Conservation (phyloP, 2,329 filamentous ascomycete genomes). For the Sporothrix brasiliensis region DNA sequence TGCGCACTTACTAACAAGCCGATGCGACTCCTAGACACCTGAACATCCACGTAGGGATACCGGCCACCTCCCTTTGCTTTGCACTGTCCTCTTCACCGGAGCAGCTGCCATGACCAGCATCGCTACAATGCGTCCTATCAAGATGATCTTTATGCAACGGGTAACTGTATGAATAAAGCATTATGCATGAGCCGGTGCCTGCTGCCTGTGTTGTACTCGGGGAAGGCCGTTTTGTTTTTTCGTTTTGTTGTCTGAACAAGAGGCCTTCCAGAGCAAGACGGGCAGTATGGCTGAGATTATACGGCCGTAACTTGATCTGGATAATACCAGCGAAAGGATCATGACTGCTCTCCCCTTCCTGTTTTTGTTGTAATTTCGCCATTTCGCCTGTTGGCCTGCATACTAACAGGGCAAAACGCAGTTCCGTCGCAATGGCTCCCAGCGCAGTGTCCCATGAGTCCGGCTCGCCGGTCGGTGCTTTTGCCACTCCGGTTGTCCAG, state of each 20-base stretch:
- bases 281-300: slow-evolving; percentile 44
- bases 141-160: slow-evolving; percentile 35
- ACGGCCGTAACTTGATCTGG: slow-evolving; percentile 47
- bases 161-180: slow-evolving; percentile 37
- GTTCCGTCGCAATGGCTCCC: slow-evolving; percentile 69
- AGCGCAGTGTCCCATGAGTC: slow-evolving; percentile 53
- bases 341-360: slow-evolving; percentile 75
- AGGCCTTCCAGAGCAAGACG: not conserved
- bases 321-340: slow-evolving; percentile 79
- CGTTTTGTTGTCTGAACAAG: not conserved
- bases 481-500: slow-evolving; percentile 43
- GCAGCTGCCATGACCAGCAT: slow-evolving; percentile 28
- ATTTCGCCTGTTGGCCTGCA: slow-evolving; percentile 26
- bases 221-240: not conserved
- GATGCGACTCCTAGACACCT: not conserved
- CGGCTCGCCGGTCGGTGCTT: slow-evolving; percentile 46
- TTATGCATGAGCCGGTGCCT: slow-evolving; percentile 37
- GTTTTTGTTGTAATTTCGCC: slow-evolving; percentile 23
- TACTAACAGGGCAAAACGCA: slow-evolving; percentile 39
- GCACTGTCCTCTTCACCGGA: slow-evolving; percentile 16
- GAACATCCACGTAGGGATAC: slow-evolving; percentile 24
- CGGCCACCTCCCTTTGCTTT: not conserved
- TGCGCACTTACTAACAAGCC: not conserved
- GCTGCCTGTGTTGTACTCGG: slow-evolving; percentile 24
- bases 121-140: slow-evolving; percentile 32